Percentiles rank a stretch among this genome's conserved stretches.
These are phyloP conservation scores for Vishniacozyma victoriae DNA, from an alignment of 768 basidiomycete species.

Conservation along the genomic window DNA sequence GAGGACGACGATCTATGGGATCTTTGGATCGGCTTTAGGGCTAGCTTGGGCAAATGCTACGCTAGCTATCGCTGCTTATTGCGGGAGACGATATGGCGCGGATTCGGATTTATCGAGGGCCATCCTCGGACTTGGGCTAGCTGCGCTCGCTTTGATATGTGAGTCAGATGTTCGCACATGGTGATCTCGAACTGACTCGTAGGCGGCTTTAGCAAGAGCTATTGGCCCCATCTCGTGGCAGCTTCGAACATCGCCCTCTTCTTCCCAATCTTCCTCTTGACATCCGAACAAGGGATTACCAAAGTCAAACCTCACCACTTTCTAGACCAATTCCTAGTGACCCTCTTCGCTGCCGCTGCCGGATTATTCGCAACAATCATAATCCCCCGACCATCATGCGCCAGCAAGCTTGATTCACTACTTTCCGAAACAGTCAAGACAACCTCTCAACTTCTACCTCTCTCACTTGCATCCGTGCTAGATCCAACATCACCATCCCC, in stretches of 20 bases:
- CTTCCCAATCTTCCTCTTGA: slow-evolving; percentile 36
- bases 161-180: background rate
- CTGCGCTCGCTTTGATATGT: slow-evolving; percentile 29
- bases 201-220: slow-evolving; percentile 32
- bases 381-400: slow-evolving; percentile 14
- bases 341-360: slow-evolving; percentile 31
- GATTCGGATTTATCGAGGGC: slow-evolving; percentile 21
- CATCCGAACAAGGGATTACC: slow-evolving; percentile 12
- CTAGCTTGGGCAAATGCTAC: slow-evolving; percentile 23
- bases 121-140: slow-evolving; percentile 27
- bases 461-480: slow-evolving; percentile 17
- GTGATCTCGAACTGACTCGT: background rate
- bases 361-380: slow-evolving; percentile 22
- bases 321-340: slow-evolving; percentile 24
- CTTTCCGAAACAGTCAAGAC: slow-evolving; percentile 10
- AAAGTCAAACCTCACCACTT: slow-evolving; percentile 9
- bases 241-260: slow-evolving; percentile 31
- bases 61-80: slow-evolving; percentile 29
- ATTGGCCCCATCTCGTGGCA: slow-evolving; percentile 17
- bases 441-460: slow-evolving; percentile 17
- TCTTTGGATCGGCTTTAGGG: slow-evolving; percentile 17
- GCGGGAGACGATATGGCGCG: slow-evolving; percentile 18
- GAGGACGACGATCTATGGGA: slow-evolving; percentile 26
- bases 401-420: slow-evolving; percentile 13
- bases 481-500: slow-evolving; percentile 1